Conservation (phyloP, 345 rosid genomes). For the Hibiscus tridactylites region DNA sequence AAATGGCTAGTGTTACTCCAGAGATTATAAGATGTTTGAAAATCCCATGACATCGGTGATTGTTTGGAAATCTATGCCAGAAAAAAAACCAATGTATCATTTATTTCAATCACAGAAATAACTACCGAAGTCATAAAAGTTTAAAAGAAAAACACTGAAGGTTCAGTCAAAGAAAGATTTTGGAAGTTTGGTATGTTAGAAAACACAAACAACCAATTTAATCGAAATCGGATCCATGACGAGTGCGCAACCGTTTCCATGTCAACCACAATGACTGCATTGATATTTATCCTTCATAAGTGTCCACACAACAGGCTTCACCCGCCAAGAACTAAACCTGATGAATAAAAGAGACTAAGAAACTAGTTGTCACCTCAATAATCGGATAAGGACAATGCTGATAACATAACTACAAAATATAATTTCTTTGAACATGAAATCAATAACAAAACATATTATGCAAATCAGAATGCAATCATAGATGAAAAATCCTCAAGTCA, state of each 20-base stretch:
- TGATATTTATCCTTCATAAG: neutral
- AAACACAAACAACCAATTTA: constrained; percentile 5
- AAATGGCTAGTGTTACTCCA: neutral
- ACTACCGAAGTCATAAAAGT: neutral
- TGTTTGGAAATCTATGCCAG: neutral
- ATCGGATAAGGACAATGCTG: constrained; percentile 2
- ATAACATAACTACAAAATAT: neutral
- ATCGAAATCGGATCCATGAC: constrained; percentile 1
- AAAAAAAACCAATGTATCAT: neutral
- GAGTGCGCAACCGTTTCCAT: neutral
- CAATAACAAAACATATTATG: neutral
- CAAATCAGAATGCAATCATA: neutral
- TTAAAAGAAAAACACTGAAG: neutral
- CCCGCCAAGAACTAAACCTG: neutral
- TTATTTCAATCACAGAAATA: neutral
- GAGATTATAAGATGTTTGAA: neutral
- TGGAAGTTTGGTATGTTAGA: neutral
- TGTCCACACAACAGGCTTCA: neutral
- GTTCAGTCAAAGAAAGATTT: neutral
- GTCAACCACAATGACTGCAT: neutral
- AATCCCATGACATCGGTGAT: neutral
- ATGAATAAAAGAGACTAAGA: neutral
- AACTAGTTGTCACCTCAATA: neutral
- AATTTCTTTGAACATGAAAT: neutral
- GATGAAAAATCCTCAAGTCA: neutral